Evolutionary conservation across 306 rosid species (phyloP), one percentile per base, ranked within the genome.

Genomic region (Cicer bijugum): DNA sequence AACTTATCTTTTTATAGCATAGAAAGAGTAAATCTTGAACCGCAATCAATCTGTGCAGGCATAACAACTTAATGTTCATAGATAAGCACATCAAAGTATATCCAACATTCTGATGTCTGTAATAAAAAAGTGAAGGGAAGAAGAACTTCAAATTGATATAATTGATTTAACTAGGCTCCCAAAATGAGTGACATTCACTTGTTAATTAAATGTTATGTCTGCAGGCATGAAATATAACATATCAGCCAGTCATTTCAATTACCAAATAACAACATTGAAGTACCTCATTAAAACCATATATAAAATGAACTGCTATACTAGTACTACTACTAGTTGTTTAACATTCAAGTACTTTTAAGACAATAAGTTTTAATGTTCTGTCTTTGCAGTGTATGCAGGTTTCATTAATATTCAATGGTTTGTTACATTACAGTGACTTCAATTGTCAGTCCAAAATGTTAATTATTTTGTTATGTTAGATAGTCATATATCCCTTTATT

Each of bases 341-440:
- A 28, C 35, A 28, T 28, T 28, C 35, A 28, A 4, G 5, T 28
- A 28, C 35, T 28, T 3, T 28, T 28, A 28, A 23, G 63, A 11
- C 40, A 9, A 9, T 10, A 60, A 60, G 45, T 11, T 37, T 12
- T 19, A 38, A 12, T 39, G 43, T 72, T 64, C 12, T 82, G 55
- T 59, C 74, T 67, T 28, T 65, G 55, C n/a, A 8, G 38, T 55
- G 35, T 40, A 35, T 77, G 42, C 52, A 69, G 11, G 62, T 17
- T 37, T 63, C 12, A 12, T 20, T 40, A 2, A 15, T n/a, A 56
- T 47, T 51, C 45, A 15, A 33, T 47, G 58, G n/a, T 78, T 68
- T 28, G 35, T 28, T 28, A 28, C 35, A 19, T 74, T 46, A 16
- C 23, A 43, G 52, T 46, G 71, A 8, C 57, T 48, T 16, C 59